A percentile compares a stretch with the other conserved stretches of the same genome.
Evolutionary conservation across 139 green algal species (phyloP).

Genomic region (Chlamydomonas sp.): DNA sequence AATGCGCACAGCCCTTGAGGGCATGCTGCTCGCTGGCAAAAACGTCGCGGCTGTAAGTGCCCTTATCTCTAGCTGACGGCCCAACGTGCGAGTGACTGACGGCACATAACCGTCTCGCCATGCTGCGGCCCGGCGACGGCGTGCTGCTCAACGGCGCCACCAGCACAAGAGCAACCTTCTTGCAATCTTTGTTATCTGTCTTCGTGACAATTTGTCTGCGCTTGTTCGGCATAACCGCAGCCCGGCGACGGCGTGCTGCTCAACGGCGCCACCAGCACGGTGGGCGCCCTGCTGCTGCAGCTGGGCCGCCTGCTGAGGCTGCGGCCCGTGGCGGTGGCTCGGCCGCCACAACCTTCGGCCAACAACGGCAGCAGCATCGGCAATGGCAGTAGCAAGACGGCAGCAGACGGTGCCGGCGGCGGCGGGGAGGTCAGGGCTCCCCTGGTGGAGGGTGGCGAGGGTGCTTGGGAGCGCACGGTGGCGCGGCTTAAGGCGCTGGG

Average conservation of each 20-base stretch:
- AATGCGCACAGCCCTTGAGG: no score
- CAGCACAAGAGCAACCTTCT: constrained; percentile 43
- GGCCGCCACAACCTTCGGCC: background rate
- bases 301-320: constrained; percentile 84
- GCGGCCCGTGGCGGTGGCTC: constrained; percentile 59
- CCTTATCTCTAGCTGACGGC: no score
- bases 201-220: background rate
- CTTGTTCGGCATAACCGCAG: constrained; percentile 39
- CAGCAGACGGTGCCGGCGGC: background rate
- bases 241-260: constrained; percentile 90
- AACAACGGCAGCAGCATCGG: background rate
- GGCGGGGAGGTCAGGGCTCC: background rate
- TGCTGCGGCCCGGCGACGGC: constrained; percentile 80
- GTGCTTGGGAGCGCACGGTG: constrained; percentile 11
- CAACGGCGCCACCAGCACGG: constrained; percentile 86
- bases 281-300: constrained; percentile 88
- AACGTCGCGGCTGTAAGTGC: no score
- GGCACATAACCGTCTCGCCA: no score
- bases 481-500: constrained; percentile 74
- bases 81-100: no score
- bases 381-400: background rate
- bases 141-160: constrained; percentile 92
- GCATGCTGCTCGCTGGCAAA: no score
- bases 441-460: background rate
- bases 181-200: no score